Evolutionary conservation across 306 rosid genomes (phyloP), one percentile per base, ranked within the genome.

Genomic region (Cucumis cinereus): DNA sequence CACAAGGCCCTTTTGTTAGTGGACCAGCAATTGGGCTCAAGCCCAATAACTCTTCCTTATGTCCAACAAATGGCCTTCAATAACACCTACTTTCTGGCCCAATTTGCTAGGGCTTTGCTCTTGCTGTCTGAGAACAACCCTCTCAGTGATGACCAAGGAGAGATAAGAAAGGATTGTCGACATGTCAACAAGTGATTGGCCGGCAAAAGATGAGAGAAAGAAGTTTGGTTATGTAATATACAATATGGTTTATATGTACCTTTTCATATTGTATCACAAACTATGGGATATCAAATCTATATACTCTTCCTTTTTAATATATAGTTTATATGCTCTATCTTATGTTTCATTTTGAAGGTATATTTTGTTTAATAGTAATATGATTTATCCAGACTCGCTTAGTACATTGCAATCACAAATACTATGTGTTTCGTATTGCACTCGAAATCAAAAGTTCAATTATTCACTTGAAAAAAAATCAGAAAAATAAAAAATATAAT

Each of bases 141-240:
- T 38, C 85, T 94, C 6, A 76, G 77, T 0, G 86, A 77, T 0
- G 85, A 82, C 53, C 74, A 84, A 24, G 99, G 97, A 13, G 87
- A 94, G 58, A 83, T 94, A n/a, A 79, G 99, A 77, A 87, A 88
- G 80, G 95, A 92, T 79, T 94, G 99, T 61, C 91, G 91, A 54
- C 87, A 13, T 38, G 81, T 88, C 24, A 94, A 91, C 24, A 19
- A 15, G 0, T 59, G 28, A 59, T 26, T 4, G 15, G 38, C 10
- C 0, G 1, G 8, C 11, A 24, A 33, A 15, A 33, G 13, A 0
- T 8, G 15, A 38, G 16, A n/a, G n/a, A 15, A 10, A 14, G 40
- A 28, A 24, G 9, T 52, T 52, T 52, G 57, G 3, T 17, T 52
- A 3, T 22, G 28, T 57, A 36, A 58, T 19, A 10, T 36, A n/a